These are phyloP conservation scores for Chlorella sp. DNA, from an alignment of 139 green algal species.

Conservation along the genomic window DNA sequence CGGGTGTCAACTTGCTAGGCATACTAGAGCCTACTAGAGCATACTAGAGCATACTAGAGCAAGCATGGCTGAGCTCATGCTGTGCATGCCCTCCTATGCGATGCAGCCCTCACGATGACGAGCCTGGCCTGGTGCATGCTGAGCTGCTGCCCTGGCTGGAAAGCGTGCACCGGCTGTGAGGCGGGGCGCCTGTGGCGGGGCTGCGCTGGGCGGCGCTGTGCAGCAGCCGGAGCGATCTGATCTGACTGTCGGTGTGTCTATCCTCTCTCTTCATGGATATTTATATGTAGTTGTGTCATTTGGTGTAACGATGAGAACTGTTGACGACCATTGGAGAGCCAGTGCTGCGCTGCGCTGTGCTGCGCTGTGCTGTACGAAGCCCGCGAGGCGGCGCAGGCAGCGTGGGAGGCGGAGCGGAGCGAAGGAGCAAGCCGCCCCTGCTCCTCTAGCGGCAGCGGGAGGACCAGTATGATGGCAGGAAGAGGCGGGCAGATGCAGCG, in stretches of 20 bases:
- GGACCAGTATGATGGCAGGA: too few relatives aligned
- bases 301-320: neutral
- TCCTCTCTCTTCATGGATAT: neutral
- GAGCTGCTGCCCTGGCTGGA: constrained; percentile 79
- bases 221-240: neutral
- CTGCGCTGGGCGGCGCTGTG: too few relatives aligned
- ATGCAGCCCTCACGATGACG: constrained; percentile 69
- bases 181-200: neutral
- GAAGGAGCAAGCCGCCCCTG: too few relatives aligned
- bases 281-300: neutral
- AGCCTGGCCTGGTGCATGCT: constrained; percentile 66
- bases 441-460: neutral
- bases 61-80: neutral
- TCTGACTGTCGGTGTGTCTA: neutral
- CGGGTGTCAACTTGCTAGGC: too few relatives aligned
- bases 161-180: neutral
- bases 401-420: neutral
- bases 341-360: neutral
- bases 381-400: neutral
- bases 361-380: neutral
- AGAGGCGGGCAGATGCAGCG: too few relatives aligned
- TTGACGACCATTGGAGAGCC: neutral
- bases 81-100: neutral
- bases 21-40: too few relatives aligned
- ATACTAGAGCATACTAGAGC: too few relatives aligned